A percentile compares a stretch with the other conserved stretches of the same genome.
These are phyloP conservation scores for Pseudozyma pruni DNA, from an alignment of 1,284 basidiomycete species.

Conservation along the genomic window DNA sequence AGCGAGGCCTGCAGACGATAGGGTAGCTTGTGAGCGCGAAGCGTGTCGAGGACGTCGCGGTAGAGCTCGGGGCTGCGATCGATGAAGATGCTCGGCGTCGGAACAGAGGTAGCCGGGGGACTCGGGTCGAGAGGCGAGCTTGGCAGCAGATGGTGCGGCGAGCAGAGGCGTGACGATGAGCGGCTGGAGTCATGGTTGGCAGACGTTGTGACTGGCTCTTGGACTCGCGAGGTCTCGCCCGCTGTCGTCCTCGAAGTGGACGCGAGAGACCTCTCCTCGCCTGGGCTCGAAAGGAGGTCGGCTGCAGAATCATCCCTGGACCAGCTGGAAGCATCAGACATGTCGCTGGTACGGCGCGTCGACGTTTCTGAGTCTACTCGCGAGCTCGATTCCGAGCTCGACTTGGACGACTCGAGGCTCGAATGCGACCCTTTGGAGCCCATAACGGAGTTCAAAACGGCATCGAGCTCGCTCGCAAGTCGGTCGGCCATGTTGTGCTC, in stretches of 20 bases:
- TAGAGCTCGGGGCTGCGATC: slow-evolving; percentile 30
- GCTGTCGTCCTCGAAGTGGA: too few relatives aligned
- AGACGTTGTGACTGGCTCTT: too few relatives aligned
- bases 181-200: too few relatives aligned
- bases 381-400: not conserved
- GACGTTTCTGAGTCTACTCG: slow-evolving; percentile 2
- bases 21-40: slow-evolving; percentile 19
- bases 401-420: not conserved
- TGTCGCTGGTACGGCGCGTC: slow-evolving; percentile 15
- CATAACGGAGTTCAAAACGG: not conserved
- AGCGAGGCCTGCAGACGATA: slow-evolving; percentile 17
- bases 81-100: slow-evolving; percentile 12
- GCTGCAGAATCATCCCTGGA: not conserved
- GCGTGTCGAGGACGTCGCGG: slow-evolving; percentile 26
- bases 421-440: not conserved
- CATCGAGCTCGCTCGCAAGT: not conserved
- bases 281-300: not conserved
- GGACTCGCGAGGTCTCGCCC: too few relatives aligned
- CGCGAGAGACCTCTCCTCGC: too few relatives aligned
- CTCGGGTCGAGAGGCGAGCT: not conserved
- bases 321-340: slow-evolving; percentile 5
- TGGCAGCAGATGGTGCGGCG: not conserved
- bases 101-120: not conserved
- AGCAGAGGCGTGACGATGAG: not conserved
- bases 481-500: not conserved